Base-by-base conservation (phyloP, 2,329 filamentous ascomycete species). In the Apiospora sp. region DNA sequence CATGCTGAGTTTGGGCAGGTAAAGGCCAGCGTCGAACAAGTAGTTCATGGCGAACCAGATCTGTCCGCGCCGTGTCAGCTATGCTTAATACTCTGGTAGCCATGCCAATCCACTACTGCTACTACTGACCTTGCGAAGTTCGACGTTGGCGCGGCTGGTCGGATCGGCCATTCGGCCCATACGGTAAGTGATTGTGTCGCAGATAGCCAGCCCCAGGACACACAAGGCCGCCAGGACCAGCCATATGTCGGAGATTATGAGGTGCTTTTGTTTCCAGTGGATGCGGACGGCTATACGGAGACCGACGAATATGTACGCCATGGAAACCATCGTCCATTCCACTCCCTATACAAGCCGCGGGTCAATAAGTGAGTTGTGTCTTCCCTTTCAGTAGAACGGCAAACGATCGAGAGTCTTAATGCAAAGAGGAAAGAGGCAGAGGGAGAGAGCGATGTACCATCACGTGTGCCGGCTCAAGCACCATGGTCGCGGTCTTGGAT, bases 1-100 rank as follows among this genome's bases (percentile, higher is more conserved):
- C 48, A 74, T 71, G 58, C 70, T 72, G 22, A 74, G 68, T 44
- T 74, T 74, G 2, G 73, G 73, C n/a, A 74, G 69, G 61, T 74
- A 74, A n/a, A 74, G 72, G 27, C 73, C 73, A 4, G 72, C 69
- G 14, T 74, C 72, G 58, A 73, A 74, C 46, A 72, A 64, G 58
- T 70, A 74, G 27, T 74, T 74, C 37, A 67, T 72, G 6, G 73
- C 37, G 49, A 74, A 74, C 8, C 72, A 72, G 16, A 74, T 51
- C 73, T 74, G 49, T 41, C 13, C 37, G 16, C 54, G 13, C 27
- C 37, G 34, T 30, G 69, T 67, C 49, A 48, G 70, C 48, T 27
- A 27, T 14, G 19, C 4, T 49, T 12, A 12, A 16, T 30, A 2
- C n/a, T 4, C 8, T 14, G 34, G 22, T 27, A 16, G 19, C 19